Base-by-base conservation (phyloP, 2,329 filamentous ascomycete genomes). In the Trichophaea hybrida region DNA sequence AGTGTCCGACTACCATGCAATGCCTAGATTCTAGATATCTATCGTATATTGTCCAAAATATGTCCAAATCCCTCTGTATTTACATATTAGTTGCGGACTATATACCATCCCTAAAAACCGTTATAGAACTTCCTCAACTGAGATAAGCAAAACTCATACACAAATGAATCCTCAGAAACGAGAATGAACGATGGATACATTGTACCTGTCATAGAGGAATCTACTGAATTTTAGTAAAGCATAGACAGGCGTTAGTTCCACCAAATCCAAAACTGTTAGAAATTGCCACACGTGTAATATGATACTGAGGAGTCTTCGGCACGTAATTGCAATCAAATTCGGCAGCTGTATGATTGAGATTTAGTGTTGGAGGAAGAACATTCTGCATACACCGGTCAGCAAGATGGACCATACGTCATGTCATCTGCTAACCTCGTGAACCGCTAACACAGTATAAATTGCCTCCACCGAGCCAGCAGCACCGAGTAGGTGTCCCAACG, bases 201-300 rank as follows among this genome's bases (percentile, higher is more conserved):
- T 3, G n/a, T 24, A 24, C 24, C 24, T 1, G 1, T 24, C 24
- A 24, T 3, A 24, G 1, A 24, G 24, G 2, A 33, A 12, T 53
- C 35, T 55, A 55, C 34, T 13, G 1, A 34, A 63, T 33, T 44
- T 75, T 78, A 6, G 78, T 78, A 68, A 97, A 91, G 56, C 89
- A 89, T 40, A 98, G 75, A 57, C 83, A 89, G 46, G 91, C 90
- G 74, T 98, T 98, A 1, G 91, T 97, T 13, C 93, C 93, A 8
- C 93, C 93, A 74, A 98, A 98, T 0, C 93, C 93, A 74, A 98
- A 98, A 71, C 91, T 97, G 69, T 98, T 98, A 2, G 88, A 93
- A 60, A 98, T 68, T 4, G 86, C 87, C 24, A 91, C 84, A 59
- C 81, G 75, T 8, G 97, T 80, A 1, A 76, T 70, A 65, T 81